A percentile compares a stretch with the other conserved stretches of the same genome.
Evolutionary conservation across 2,329 filamentous ascomycete genomes (phyloP).

Genomic region (Aureobasidium sp.): DNA sequence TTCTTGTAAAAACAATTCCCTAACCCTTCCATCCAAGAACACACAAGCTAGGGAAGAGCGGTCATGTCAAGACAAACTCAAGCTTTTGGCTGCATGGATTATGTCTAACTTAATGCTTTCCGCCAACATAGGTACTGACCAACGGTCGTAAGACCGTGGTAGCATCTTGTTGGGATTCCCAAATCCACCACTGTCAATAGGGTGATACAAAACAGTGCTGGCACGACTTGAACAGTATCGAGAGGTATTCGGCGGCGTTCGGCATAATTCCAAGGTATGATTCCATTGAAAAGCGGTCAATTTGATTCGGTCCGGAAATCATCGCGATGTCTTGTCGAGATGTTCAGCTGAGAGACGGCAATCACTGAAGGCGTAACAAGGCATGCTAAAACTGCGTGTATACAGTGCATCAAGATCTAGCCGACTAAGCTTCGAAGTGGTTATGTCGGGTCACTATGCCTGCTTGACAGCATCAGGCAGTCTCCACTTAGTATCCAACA

Average conservation of each 20-base stretch:
- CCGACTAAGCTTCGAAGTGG: background rate
- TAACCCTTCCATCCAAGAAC: background rate
- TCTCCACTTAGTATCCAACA: constrained; percentile 17
- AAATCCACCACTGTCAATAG: background rate
- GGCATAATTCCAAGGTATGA: background rate
- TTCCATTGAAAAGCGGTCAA: background rate
- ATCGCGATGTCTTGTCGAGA: background rate
- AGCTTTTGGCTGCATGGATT: background rate
- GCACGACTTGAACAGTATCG: background rate
- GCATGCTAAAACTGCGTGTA: background rate
- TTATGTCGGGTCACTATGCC: background rate
- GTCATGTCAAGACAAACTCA: background rate
- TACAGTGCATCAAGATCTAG: background rate
- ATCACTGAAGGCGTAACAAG: background rate
- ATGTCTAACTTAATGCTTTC: background rate
- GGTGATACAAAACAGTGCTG: background rate
- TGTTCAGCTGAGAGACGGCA: background rate
- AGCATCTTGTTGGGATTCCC: background rate
- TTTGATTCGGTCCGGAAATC: background rate
- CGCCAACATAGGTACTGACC: background rate
- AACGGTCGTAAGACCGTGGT: background rate
- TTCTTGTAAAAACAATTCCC: too few relatives aligned
- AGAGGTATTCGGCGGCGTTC: background rate
- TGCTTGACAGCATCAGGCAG: background rate
- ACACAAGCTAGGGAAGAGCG: background rate